Percentiles rank a stretch among this genome's conserved stretches.
These are phyloP conservation scores for Kewa caespitosa DNA, from an alignment of 179 eudicot genomes.

Conservation along the genomic window DNA sequence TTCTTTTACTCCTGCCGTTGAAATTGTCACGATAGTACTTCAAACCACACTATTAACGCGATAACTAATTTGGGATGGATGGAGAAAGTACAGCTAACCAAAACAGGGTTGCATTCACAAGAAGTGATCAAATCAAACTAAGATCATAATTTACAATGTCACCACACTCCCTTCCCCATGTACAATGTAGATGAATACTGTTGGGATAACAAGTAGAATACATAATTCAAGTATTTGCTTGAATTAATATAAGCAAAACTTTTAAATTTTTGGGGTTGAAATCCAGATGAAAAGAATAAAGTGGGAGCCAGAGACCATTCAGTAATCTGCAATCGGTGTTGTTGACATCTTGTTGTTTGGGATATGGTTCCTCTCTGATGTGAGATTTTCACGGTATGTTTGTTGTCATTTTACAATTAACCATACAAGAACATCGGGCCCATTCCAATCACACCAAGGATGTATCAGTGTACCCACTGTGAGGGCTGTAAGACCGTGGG, in stretches of 20 bases:
- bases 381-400: no score
- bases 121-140: conserved; percentile 17
- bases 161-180: conserved; percentile 28
- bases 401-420: no score
- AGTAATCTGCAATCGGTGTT: no score
- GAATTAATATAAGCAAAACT: conserved; percentile 5
- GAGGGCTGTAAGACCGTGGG: conserved; percentile 34
- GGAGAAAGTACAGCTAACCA: background rate
- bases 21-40: no score
- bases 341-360: no score
- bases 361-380: no score
- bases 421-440: no score
- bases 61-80: no score
- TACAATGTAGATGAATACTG: conserved; percentile 14
- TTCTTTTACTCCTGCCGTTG: background rate
- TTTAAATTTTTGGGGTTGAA: background rate
- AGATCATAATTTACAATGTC: conserved; percentile 25
- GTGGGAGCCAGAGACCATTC: no score
- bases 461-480: conserved; percentile 36
- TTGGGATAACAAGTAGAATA: background rate
- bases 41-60: no score
- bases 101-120: background rate
- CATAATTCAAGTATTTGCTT: background rate
- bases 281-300: background rate
- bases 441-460: conserved; percentile 26